phyloP scores from a whole-genome alignment of 2,329 filamentous ascomycete genomes.

The Ophiosphaerella korrae region DNA sequence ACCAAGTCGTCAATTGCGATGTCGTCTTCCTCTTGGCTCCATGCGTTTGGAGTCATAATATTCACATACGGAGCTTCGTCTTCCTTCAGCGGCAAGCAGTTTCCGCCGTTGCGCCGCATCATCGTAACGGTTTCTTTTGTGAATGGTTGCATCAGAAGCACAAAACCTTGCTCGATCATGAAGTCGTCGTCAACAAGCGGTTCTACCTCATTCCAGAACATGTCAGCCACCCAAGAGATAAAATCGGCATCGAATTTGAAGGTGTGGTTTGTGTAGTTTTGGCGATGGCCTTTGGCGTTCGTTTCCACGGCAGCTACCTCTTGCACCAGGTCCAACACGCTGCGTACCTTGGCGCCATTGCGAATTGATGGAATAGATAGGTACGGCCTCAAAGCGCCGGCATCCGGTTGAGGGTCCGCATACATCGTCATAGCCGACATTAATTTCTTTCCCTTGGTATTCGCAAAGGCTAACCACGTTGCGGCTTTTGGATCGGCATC shows the following conservation, averaged over 20 bases:
- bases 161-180: constrained; percentile 8
- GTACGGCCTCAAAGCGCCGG: constrained; percentile 2
- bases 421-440: constrained; percentile 8
- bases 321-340: constrained; percentile 14
- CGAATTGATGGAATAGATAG: constrained; percentile 11
- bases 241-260: constrained; percentile 27
- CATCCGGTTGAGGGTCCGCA: constrained; percentile 1
- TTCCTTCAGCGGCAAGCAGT: constrained; percentile 22
- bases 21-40: constrained; percentile 24
- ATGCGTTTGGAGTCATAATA: constrained; percentile 22
- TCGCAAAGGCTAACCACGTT: constrained; percentile 7
- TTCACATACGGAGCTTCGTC: constrained; percentile 23
- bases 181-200: constrained; percentile 13
- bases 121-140: constrained; percentile 13
- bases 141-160: constrained; percentile 17
- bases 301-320: constrained; percentile 40
- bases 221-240: constrained; percentile 20
- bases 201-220: constrained; percentile 18
- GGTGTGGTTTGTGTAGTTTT: constrained; percentile 31
- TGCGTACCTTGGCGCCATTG: constrained; percentile 8
- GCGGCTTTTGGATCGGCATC: constrained; percentile 11
- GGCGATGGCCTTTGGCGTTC: constrained; percentile 31
- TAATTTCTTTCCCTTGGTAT: constrained; percentile 1
- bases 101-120: constrained; percentile 26
- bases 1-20: constrained; percentile 13